These are phyloP conservation scores for Pythium utonaiense DNA, from an alignment of 352 stramenopile genomes.

Conservation along the genomic window DNA sequence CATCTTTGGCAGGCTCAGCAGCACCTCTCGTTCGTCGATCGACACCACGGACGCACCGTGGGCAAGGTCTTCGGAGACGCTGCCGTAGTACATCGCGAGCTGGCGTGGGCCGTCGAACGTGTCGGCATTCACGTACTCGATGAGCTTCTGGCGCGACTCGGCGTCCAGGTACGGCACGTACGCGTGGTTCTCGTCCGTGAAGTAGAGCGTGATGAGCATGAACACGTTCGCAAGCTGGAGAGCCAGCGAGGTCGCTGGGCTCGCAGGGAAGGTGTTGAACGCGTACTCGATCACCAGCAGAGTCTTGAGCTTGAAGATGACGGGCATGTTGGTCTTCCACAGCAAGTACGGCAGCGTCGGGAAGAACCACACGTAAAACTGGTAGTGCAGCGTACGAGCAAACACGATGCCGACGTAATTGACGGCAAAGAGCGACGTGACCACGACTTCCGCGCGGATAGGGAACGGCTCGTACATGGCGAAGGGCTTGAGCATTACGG, in stretches of 20 bases:
- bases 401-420: constrained; percentile 98
- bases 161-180: constrained; percentile 81
- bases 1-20: constrained; percentile 74
- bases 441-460: constrained; percentile 79
- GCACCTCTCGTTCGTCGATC: constrained; percentile 80
- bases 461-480: constrained; percentile 73
- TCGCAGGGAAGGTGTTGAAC: constrained; percentile 97
- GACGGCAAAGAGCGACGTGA: constrained; percentile 84
- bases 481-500: constrained; percentile 68
- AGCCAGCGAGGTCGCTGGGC: constrained; percentile 83
- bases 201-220: constrained; percentile 74
- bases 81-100: constrained; percentile 81
- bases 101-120: constrained; percentile 71
- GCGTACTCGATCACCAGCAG: constrained; percentile 83
- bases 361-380: constrained; percentile 98
- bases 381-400: constrained; percentile 97
- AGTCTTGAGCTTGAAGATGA: constrained; percentile 82
- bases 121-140: constrained; percentile 74
- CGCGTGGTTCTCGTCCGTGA: constrained; percentile 54
- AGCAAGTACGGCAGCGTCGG: constrained; percentile 93
- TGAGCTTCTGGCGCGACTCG: constrained; percentile 59
- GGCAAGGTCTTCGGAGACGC: constrained; percentile 71
- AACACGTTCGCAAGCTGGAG: constrained; percentile 92
- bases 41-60: constrained; percentile 55
- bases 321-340: constrained; percentile 85